A percentile compares a stretch with the other conserved stretches of the same genome.
phyloP scores from a whole-genome alignment of 2,329 filamentous ascomycete species.

The Botrytis pseudocinerea region DNA sequence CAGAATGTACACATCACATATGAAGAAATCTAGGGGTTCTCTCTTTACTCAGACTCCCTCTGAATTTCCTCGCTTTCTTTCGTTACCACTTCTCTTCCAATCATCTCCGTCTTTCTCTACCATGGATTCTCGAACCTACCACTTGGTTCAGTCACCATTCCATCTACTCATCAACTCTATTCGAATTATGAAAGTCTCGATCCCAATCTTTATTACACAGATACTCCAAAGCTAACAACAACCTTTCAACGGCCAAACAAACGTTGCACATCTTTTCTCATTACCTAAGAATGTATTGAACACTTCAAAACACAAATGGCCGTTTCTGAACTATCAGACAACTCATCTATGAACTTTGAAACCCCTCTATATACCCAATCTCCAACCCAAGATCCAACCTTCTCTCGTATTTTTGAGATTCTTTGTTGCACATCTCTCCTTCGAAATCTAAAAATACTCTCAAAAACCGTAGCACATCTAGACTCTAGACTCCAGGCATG shows the following conservation, averaged over 20 bases:
- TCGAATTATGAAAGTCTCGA: neutral
- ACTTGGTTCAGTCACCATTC: neutral
- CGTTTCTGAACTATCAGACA: neutral
- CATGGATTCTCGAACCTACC: neutral
- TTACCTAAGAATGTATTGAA: too few relatives aligned
- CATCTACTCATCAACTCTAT: neutral
- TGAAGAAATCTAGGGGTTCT: neutral
- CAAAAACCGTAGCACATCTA: neutral
- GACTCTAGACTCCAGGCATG: neutral
- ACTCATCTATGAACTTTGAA: neutral
- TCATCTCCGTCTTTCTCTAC: too few relatives aligned
- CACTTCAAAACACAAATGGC: neutral
- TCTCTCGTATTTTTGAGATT: neutral
- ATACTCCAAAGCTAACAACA: neutral
- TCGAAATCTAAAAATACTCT: neutral
- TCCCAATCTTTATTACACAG: neutral
- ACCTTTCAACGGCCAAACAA: too few relatives aligned
- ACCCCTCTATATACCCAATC: neutral
- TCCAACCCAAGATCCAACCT: neutral
- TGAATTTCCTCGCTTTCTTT: neutral
- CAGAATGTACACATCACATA: neutral
- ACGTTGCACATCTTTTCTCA: too few relatives aligned
- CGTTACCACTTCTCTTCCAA: too few relatives aligned
- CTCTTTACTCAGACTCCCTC: neutral
- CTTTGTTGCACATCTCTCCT: neutral